A percentile compares a stretch with the other conserved stretches of the same genome.
Evolutionary conservation across 495 filamentous ascomycete species (phyloP).

Genomic region (Sporormia fimetaria): DNA sequence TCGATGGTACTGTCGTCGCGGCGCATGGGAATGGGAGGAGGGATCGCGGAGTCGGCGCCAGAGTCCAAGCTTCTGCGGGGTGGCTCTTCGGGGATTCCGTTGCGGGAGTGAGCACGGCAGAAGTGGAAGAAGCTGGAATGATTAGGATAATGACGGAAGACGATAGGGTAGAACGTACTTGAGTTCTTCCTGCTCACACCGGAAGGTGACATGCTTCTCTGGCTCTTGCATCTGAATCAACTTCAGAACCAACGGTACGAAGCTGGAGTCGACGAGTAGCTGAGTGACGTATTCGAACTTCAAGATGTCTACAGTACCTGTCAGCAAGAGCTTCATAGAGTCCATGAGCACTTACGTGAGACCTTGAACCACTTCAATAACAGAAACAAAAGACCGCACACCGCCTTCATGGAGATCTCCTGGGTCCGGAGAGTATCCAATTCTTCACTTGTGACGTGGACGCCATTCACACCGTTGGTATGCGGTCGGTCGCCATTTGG

Average conservation of each 20-base stretch:
- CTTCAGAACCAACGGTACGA: constrained; percentile 83
- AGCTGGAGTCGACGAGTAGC: constrained; percentile 84
- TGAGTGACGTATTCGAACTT: constrained; percentile 96
- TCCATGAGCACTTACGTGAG: constrained; percentile 54
- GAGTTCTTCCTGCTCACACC: constrained; percentile 69
- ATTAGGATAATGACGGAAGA: not conserved
- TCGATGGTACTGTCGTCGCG: constrained; percentile 9
- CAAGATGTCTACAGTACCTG: constrained; percentile 56
- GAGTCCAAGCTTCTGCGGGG: constrained; percentile 27
- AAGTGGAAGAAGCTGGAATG: constrained; percentile 70
- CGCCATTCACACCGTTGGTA: constrained; percentile 24
- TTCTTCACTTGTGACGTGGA: constrained; percentile 48
- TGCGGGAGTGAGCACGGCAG: constrained; percentile 42
- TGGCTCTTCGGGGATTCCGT: constrained; percentile 19
- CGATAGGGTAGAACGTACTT: constrained; percentile 43
- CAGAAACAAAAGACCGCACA: constrained; percentile 72
- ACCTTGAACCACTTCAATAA: constrained; percentile 94
- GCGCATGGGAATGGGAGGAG: constrained; percentile 51
- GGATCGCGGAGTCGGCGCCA: constrained; percentile 59
- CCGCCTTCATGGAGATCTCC: constrained; percentile 83
- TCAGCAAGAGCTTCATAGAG: constrained; percentile 1
- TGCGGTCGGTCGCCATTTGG: constrained; percentile 6
- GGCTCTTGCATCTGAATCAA: constrained; percentile 86
- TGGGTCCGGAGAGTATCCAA: constrained; percentile 66
- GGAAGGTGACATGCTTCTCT: constrained; percentile 74